A percentile compares a stretch with the other conserved stretches of the same genome.
Evolutionary conservation across 1,284 basidiomycete genomes (phyloP).

Genomic region (Rhodotorula sp.): DNA sequence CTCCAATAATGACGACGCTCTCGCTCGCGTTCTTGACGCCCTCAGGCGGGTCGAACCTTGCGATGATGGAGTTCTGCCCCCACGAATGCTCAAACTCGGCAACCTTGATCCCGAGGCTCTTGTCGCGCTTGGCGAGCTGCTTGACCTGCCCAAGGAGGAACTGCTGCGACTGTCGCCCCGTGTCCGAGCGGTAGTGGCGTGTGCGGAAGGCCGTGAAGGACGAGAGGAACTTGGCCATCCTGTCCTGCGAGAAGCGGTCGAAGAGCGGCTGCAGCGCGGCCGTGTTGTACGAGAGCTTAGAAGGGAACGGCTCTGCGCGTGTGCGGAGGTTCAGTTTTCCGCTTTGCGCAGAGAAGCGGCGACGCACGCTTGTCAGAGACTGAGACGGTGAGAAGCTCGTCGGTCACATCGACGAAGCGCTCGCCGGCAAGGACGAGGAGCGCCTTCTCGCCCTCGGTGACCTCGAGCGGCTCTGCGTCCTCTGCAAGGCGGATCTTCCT

Average conservation of each 20-base stretch:
- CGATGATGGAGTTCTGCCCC: constrained; percentile 79
- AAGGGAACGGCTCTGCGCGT: constrained; percentile 27
- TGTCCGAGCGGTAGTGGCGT: constrained; percentile 61
- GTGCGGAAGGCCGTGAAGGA: constrained; percentile 51
- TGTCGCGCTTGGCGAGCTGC: constrained; percentile 39
- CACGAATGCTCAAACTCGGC: constrained; percentile 66
- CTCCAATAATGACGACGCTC: constrained; percentile 58
- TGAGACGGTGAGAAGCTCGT: constrained; percentile 17
- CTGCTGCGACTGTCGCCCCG: constrained; percentile 69
- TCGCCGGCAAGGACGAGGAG: constrained; percentile 41
- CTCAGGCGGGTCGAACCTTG: not conserved
- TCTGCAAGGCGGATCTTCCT: constrained; percentile 36
- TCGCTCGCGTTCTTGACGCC: constrained; percentile 35
- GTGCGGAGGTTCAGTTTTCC: no score
- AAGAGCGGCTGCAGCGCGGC: constrained; percentile 43
- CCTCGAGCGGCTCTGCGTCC: constrained; percentile 26
- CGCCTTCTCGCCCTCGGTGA: constrained; percentile 48
- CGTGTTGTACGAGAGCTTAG: constrained; percentile 25
- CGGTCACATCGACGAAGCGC: constrained; percentile 48
- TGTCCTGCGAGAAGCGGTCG: constrained; percentile 65
- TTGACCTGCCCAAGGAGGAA: constrained; percentile 77
- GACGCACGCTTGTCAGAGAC: constrained; percentile 12
- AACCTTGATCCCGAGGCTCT: constrained; percentile 21
- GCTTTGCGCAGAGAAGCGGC: no score
- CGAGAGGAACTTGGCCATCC: constrained; percentile 55